Percentiles rank a stretch among this genome's conserved stretches.
Conservation (phyloP, 768 basidiomycete species). For the Leccinellum rugosiceps region DNA sequence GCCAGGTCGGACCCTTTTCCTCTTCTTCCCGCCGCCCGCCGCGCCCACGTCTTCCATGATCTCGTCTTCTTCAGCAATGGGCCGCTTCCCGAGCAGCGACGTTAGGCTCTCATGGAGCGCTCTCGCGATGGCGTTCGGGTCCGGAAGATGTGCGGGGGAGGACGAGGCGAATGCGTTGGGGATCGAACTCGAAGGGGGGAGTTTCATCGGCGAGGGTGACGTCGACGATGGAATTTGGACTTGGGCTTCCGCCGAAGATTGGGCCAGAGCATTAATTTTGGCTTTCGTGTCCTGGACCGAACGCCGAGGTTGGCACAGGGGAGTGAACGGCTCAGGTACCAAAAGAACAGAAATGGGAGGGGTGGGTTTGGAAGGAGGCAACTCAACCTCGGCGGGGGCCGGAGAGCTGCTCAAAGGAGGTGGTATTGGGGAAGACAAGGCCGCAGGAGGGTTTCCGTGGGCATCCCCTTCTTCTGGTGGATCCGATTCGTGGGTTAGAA, state of each 20-base stretch:
- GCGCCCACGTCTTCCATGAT: slow-evolving; percentile 13
- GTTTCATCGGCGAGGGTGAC: slow-evolving; percentile 52
- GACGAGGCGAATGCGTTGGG: slow-evolving; percentile 14
- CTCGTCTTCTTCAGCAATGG: slow-evolving; percentile 40
- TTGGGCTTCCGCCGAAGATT: slow-evolving; percentile 25
- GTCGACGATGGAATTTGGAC: slow-evolving; percentile 57
- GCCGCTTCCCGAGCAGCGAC: slow-evolving; percentile 66
- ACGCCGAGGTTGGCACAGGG: background rate
- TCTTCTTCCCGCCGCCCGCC: slow-evolving; percentile 17
- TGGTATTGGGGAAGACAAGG: slow-evolving; percentile 12
- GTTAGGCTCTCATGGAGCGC: slow-evolving; percentile 69
- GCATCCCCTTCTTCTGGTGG: slow-evolving; percentile 12
- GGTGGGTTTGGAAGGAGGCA: background rate
- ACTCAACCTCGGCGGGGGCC: background rate
- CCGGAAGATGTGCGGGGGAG: slow-evolving; percentile 34
- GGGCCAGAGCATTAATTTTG: background rate
- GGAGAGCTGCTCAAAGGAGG: slow-evolving; percentile 34
- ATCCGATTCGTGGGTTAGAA: slow-evolving; percentile 26
- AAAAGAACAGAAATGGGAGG: background rate
- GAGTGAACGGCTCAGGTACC: background rate
- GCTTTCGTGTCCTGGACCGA: slow-evolving; percentile 25
- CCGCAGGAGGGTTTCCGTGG: background rate
- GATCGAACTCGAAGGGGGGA: slow-evolving; percentile 22
- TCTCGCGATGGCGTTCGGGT: slow-evolving; percentile 48
- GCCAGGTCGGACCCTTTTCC: slow-evolving; percentile 39